Conservation (phyloP, 441 rosid species). For the Arabidopsis hybrid region DNA sequence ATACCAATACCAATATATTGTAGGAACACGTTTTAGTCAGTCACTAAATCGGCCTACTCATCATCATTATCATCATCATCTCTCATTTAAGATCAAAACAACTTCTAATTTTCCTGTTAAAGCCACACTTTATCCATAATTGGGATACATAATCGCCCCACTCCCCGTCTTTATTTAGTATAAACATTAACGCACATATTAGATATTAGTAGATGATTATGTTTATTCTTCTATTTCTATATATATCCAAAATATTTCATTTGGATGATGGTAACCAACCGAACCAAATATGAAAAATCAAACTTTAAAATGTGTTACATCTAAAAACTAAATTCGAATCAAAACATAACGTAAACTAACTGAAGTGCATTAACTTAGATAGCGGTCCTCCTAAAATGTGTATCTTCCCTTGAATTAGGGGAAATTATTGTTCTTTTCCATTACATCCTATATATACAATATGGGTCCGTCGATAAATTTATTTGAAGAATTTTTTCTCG, state of each 20-base stretch:
- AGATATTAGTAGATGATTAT: not conserved
- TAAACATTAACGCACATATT: not conserved
- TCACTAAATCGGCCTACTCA: conserved; percentile 36
- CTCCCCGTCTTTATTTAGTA: conserved; percentile 5
- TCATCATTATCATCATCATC: conserved; percentile 25
- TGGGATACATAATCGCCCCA: conserved; percentile 1
- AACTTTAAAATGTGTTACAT: not conserved
- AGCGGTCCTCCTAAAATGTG: not conserved
- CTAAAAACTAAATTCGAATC: not conserved
- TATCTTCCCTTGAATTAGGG: not conserved
- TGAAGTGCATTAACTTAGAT: not conserved
- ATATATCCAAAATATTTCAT: not conserved
- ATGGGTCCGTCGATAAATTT: not conserved
- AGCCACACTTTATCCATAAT: conserved; percentile 6
- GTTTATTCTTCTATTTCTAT: not conserved
- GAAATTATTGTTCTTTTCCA: conserved; percentile 5
- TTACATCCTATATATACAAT: conserved; percentile 2
- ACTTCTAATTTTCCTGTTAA: conserved; percentile 4
- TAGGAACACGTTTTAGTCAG: conserved; percentile 42
- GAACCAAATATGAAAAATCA: not conserved
- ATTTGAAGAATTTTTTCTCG: conserved; percentile 6
- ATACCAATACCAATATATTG: conserved; percentile 31
- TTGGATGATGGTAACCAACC: not conserved
- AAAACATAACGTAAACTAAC: not conserved
- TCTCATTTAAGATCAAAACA: conserved; percentile 16